Base-by-base conservation (phyloP, 164 flowering plant species). In the Taxillus chinensis region DNA sequence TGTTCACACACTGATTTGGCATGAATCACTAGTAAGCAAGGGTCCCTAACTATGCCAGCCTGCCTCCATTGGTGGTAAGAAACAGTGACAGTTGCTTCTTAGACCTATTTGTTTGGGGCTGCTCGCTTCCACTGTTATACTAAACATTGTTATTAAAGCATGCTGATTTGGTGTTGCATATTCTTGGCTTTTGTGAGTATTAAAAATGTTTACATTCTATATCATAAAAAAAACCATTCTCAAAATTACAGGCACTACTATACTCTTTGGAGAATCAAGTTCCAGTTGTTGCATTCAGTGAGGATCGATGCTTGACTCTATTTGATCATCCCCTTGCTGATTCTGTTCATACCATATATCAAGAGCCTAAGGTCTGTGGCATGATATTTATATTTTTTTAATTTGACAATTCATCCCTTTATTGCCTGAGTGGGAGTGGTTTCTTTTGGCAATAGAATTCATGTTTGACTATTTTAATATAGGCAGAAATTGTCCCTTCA, bases 401-500 rank as follows among this genome's bases (percentile, higher is more conserved):
- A 11, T 40, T 3, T 41, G 0, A 41, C 42, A 39, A 41, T 52
- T 41, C 37, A 39, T 55, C 55, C 9, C 16, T 4, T 16, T 11
- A 49, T 41, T 45, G 39, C 37, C 6, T 48, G n/a, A 15, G 40
- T 13, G 14, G 50, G n/a, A 15, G 40, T 13, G 17, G 50, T 55
- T 50, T 56, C 39, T 64, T 43, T 46, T 16, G 65, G 57, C 15
- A 48, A 41, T 55, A 27, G 39, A 46, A 64, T 8, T 6, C 16
- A 2, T 52, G 60, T 41, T 55, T 40, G 13, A 10, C 11, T 8
- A 4, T 9, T 7, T 7, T 38, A 69, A 58, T 69, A 51, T 86
- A 93, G 97, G 95, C 92, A 38, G 95, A 90, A 73, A 74, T 87
- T 63, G 84, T 90, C 74, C 79, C 90, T 69, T 85, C 95, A 17